Evolutionary conservation across 345 rosid species (phyloP), one percentile per base, ranked within the genome.

Genomic region (Melaleuca quinquenervia): DNA sequence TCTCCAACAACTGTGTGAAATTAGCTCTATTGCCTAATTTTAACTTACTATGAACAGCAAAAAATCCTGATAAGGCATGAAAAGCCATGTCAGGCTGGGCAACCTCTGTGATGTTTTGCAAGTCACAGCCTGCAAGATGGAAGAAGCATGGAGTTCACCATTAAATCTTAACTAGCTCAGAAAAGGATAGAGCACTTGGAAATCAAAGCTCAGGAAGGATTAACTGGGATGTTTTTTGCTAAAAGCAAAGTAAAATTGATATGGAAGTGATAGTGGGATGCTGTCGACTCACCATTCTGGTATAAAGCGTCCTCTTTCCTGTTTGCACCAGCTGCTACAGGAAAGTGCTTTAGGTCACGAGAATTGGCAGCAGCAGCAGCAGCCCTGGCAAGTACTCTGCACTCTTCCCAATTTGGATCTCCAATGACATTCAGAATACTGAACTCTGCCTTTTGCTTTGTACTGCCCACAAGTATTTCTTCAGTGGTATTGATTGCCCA

Each of bases 31-130:
- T 82, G 5, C 84, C 82, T 78, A 93, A 87, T 80, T 91, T 89
- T 86, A 92, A 88, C 82, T 53, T 86, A 84, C 87, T 89, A 64
- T 90, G 78, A 82, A 93, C 89, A 48, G 91, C 91, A 80, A 87
- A 91, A 90, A 93, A 94, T 56, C 94, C 94, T 52, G 95, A 93
- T 82, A 93, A 86, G 21, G 96, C 93, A 82, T 93, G 94, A 88
- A 91, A 93, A 83, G 82, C 84, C 83, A 54, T 80, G 7, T 84
- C 87, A 45, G 62, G 89, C 76, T 36, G 54, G 83, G 85, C 27
- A 21, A 58, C 55, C 32, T 87, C 84, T 2, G 86, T 88, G 87
- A 90, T 84, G 82, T 91, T 87, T 26, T 88, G 88, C 84, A 82
- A 76, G 44, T 74, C 83, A 56, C 82, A 87, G 56, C 90, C 94